Conservation (phyloP, 2,329 filamentous ascomycete genomes). For the Pseudogymnoascus destructans region DNA sequence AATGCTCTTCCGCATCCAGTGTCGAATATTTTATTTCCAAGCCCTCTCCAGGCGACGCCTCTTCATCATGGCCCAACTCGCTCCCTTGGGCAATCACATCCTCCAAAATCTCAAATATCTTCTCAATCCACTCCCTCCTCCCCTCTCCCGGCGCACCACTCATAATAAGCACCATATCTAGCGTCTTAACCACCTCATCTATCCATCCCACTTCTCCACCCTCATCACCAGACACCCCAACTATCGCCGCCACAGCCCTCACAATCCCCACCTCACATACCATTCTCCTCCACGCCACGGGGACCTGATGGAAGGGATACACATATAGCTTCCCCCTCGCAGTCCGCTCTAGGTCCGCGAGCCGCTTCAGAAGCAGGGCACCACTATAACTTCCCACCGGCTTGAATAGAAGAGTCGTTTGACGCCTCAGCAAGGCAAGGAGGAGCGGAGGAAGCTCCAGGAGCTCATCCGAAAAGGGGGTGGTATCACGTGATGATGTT, state of each 20-base stretch:
- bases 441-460: not conserved
- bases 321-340: constrained; percentile 57
- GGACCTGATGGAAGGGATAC: constrained; percentile 54
- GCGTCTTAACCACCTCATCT: constrained; percentile 18
- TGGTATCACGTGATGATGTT: not conserved
- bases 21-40: not conserved
- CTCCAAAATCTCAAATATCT: constrained; percentile 56
- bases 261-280: constrained; percentile 60
- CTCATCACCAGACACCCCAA: not conserved
- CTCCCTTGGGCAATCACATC: not conserved
- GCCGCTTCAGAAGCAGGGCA: constrained; percentile 24
- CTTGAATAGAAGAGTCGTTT: not conserved
- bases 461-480: not conserved
- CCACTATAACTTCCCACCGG: not conserved
- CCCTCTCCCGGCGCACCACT: constrained; percentile 15
- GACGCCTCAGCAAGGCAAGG: not conserved
- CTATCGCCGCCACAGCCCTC: constrained; percentile 31
- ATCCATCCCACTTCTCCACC: constrained; percentile 10
- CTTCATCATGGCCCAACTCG: not conserved
- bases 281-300: constrained; percentile 53
- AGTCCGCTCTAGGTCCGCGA: constrained; percentile 44
- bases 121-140: constrained; percentile 31
- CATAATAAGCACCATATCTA: constrained; percentile 27
- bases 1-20: not conserved
- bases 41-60: no score